phyloP scores from a whole-genome alignment of 192 early-diverging fungal species.

The Entomortierella beljakovae region DNA sequence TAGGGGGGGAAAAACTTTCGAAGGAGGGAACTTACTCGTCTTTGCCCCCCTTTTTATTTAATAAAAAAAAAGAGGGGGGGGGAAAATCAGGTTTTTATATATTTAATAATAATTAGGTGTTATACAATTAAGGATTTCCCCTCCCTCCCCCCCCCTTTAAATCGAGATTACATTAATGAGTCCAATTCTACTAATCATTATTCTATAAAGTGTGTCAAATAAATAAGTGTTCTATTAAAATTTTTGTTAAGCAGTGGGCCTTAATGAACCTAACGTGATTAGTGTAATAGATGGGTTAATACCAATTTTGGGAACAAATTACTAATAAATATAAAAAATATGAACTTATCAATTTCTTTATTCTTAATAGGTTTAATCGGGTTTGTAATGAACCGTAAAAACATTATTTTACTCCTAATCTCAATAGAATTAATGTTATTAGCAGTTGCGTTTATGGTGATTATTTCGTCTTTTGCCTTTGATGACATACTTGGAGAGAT shows the following conservation, averaged over 20 bases:
- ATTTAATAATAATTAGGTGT: too few relatives aligned
- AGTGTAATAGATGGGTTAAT: slow-evolving; percentile 24
- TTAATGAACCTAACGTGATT: background rate
- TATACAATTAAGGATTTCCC: too few relatives aligned
- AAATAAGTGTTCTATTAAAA: slow-evolving; percentile 28
- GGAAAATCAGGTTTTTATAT: too few relatives aligned
- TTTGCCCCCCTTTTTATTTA: too few relatives aligned
- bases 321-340: slow-evolving; percentile 9
- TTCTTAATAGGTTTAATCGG: slow-evolving; percentile 46
- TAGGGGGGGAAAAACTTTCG: too few relatives aligned
- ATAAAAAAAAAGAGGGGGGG: too few relatives aligned
- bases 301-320: slow-evolving; percentile 28
- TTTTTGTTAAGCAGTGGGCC: background rate
- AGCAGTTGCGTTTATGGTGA: slow-evolving; percentile 41
- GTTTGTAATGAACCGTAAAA: slow-evolving; percentile 45
- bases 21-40: too few relatives aligned
- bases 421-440: slow-evolving; percentile 52
- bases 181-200: slow-evolving; percentile 4
- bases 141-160: too few relatives aligned
- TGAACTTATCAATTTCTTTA: slow-evolving; percentile 47
- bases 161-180: too few relatives aligned
- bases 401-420: slow-evolving; percentile 51
- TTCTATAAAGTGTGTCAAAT: slow-evolving; percentile 38
- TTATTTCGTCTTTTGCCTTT: slow-evolving; percentile 42
- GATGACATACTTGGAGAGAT: slow-evolving; percentile 31